Evolutionary conservation across 257 asterid genomes (phyloP), one percentile per base, ranked within the genome.

Genomic region (Lantana camara): DNA sequence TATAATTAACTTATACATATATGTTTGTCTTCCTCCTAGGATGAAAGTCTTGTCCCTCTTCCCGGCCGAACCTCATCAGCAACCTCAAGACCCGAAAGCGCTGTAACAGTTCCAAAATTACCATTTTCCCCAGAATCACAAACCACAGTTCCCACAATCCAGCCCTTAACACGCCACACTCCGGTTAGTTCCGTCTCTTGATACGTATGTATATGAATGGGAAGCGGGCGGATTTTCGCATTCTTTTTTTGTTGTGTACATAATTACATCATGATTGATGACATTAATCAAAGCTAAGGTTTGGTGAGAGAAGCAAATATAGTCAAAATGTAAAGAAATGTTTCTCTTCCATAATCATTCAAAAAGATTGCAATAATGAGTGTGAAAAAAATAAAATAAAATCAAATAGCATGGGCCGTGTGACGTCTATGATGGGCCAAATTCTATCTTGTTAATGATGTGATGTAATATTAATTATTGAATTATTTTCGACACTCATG

Each of bases 31-130:
- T 68, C 52, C 44, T 63, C 42, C 15, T 45, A 87, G 97, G 83
- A 64, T 81, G 95, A 83, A 79, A 64, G 79, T 73, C 45, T 67
- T 87, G 83, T 74, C 90, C 48, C 64, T 87, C 59, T 69, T 85
- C 67, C 88, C 88, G 11, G 20, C 52, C 17, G 48, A 77, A 56
- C 60, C 71, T 24, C 81, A 44, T 20, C 75, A 42, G 22, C 73
- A 79, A 70, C 62, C 23, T 56, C 62, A 21, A n/a, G 68, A 67
- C 54, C 42, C 51, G 29, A 81, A 80, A 67, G 32, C 69, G 29
- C 79, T 55, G 51, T 74, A 62, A 77, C 60, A 53, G 56, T 34
- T 69, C 13, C 40, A 22, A 65, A n/a, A 11, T 57, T 57, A 4
- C 40, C 6, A 0, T 14, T 41, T 42, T 9, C 35, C 4, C 16